Evolutionary conservation across 805 yeast genomes (phyloP), one percentile per base, ranked within the genome.

Genomic region (Pichia phayaonensis): DNA sequence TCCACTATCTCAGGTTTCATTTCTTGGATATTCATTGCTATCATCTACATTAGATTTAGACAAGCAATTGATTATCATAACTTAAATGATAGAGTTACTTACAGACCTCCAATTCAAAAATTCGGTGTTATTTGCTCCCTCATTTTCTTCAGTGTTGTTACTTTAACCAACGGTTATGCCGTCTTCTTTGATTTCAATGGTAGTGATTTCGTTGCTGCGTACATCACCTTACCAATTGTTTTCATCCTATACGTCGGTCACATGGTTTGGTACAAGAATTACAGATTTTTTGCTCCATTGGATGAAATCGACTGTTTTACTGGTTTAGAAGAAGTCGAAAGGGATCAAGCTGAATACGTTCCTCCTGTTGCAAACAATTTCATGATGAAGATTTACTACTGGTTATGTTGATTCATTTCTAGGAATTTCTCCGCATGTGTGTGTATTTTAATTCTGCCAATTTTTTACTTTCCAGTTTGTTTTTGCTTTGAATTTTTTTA

Each of bases 91-190:
- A 75, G 86, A 60, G 72, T 80, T 34, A 79, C 87, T 10, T 84
- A 71, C 71, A 76, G 66, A 57, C 75, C 86, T 2, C 65, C 68
- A 27, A 67, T 75, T 24, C 85, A 80, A 65, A 83, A 86, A 40
- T 75, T 68, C 55, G 77, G 82, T 46, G 75, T 84, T 4, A 82
- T 76, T 60, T 76, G 76, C 53, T 47, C 56, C 29, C 74, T 79
- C 8, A 65, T 83, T 34, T 56, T 70, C 40, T 73, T 83, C 50
- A 52, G 72, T 6, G 29, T 85, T n/a, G 60, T 85, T 47, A 69
- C 83, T 29, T 47, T 85, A 44, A 83, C 90, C n/a, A 84, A 85
- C 58, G 90, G 90, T 50, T 85, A 81, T 61, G 82, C 77, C 3
- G 83, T 79, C 6, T 84, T 84, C 65, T 75, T 84, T 53, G 59